A percentile compares a stretch with the other conserved stretches of the same genome.
Conservation (phyloP, 768 basidiomycete genomes). For the Tricholoma hemisulphureum region DNA sequence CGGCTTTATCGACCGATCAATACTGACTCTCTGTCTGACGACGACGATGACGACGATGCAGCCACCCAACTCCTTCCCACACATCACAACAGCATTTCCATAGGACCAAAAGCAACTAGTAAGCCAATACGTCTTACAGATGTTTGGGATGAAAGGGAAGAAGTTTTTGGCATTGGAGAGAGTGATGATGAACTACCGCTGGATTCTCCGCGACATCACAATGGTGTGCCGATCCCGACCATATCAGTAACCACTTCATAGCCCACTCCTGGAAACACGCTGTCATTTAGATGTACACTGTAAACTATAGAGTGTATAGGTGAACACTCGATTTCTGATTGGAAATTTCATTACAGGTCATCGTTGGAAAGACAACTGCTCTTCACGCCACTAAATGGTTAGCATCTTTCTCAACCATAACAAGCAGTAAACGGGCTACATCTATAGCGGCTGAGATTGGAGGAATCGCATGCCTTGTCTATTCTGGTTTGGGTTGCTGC, state of each 20-base stretch:
- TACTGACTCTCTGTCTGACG: conserved; percentile 45
- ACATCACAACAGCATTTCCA: conserved; percentile 27
- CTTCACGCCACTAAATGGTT: too few relatives aligned
- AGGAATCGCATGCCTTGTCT: background rate
- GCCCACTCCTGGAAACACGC: background rate
- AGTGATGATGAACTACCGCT: conserved; percentile 47
- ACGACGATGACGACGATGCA: conserved; percentile 43
- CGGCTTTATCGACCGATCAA: conserved; percentile 75
- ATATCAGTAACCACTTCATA: conserved; percentile 15
- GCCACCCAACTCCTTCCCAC: conserved; percentile 62
- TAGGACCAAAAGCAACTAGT: conserved; percentile 28
- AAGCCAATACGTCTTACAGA: conserved; percentile 47
- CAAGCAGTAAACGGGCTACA: too few relatives aligned
- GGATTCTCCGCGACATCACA: background rate
- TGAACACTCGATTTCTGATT: background rate
- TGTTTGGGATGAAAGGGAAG: conserved; percentile 80
- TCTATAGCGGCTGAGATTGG: too few relatives aligned
- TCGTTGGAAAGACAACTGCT: background rate
- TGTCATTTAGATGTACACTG: background rate
- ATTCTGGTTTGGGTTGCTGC: conserved; percentile 6
- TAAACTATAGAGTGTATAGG: conserved; percentile 3
- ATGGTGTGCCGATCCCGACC: conserved; percentile 19
- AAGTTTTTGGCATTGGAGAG: conserved; percentile 67
- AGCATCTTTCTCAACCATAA: too few relatives aligned
- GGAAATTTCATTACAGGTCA: background rate